Base-by-base conservation (phyloP, 208 protist species). In the Trypanosoma congolense region DNA sequence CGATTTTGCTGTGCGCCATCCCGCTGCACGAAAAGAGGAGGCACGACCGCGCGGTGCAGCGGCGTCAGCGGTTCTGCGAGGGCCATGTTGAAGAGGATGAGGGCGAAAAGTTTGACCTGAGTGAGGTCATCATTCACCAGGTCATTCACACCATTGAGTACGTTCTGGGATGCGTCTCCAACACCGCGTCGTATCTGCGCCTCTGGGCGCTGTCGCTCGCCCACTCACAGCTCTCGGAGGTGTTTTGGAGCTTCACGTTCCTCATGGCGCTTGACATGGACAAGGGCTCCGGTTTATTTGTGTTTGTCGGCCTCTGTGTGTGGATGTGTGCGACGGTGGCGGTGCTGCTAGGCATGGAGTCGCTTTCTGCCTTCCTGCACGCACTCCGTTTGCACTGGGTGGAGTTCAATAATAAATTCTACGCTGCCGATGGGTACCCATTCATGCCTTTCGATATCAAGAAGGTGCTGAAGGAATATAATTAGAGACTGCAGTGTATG, bases 61-160 rank as follows among this genome's bases (percentile, higher is more conserved):
- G 55, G 30, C 10, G 18, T 6, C 35, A 5, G 14, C 21, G 24
- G 33, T 1, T 29, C 35, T 28, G 53, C 21, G 19, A 50, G 21
- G 14, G 44, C 46, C 49, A 44, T 9, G 48, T 43, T 31, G 65
- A 79, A 30, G 65, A 70, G n/a, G 73, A 82, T 22, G 77, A 80
- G 19, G 78, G 81, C 35, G 76, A 85, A 6, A 58, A 85, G 19
- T 97, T 98, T 71, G 86, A 96, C 38, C 86, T 99, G 45, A 74
- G 80, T 51, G 98, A 99, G 61, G 68, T 98, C 3, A 70, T 98
- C 30, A 93, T 99, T 63, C 83, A 99, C 59, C 93, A 99, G 72
- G 68, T 97, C 26, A 99, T 99, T 71, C 97, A 99, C 79, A 99
- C 98, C 26, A 99, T 99, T 60, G 99, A 99, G 76, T 99, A 98